A percentile compares a stretch with the other conserved stretches of the same genome.
Evolutionary conservation across 148 eudicot species (phyloP).

Genomic region (Arctostaphylos glauca): DNA sequence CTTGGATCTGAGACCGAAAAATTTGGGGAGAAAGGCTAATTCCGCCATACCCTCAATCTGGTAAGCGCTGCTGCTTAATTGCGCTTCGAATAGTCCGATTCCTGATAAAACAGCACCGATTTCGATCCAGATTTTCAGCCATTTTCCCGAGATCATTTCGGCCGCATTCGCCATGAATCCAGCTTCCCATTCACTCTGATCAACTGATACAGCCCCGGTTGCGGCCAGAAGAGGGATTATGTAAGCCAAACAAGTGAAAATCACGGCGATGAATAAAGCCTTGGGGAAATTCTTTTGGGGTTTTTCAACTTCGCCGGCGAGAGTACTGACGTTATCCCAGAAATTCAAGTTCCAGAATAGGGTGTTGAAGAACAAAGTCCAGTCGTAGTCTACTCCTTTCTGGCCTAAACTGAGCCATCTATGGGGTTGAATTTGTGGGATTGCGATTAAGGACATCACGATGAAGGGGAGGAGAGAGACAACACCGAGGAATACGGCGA

Average conservation of each 20-base stretch:
- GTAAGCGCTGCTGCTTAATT: slow-evolving; percentile 51
- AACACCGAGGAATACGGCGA: slow-evolving; percentile 45
- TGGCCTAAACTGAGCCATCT: slow-evolving; percentile 56
- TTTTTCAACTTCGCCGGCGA: slow-evolving; percentile 57
- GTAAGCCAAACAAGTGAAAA: slow-evolving; percentile 54
- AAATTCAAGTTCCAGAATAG: slow-evolving; percentile 60
- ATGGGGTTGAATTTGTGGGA: slow-evolving; percentile 48
- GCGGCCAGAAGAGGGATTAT: slow-evolving; percentile 51
- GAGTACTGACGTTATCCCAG: slow-evolving; percentile 59
- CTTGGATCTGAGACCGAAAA: slow-evolving; percentile 40
- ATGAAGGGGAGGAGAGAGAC: slow-evolving; percentile 45
- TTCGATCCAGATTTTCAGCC: slow-evolving; percentile 61
- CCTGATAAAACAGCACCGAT: slow-evolving; percentile 56
- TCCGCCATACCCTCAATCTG: slow-evolving; percentile 61
- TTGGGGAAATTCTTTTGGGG: slow-evolving; percentile 48
- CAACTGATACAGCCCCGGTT: slow-evolving; percentile 53
- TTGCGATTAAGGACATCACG: slow-evolving; percentile 44
- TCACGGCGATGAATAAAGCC: slow-evolving; percentile 40
- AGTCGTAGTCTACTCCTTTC: slow-evolving; percentile 45
- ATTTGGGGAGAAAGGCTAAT: slow-evolving; percentile 47
- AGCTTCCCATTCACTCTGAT: slow-evolving; percentile 44
- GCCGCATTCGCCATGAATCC: slow-evolving; percentile 62
- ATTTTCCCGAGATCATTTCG: slow-evolving; percentile 50
- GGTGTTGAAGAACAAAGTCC: slow-evolving; percentile 55
- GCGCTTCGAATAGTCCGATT: slow-evolving; percentile 56